These are phyloP conservation scores for Trichosporon sp. DNA, from an alignment of 1,284 basidiomycete genomes.

Conservation along the genomic window DNA sequence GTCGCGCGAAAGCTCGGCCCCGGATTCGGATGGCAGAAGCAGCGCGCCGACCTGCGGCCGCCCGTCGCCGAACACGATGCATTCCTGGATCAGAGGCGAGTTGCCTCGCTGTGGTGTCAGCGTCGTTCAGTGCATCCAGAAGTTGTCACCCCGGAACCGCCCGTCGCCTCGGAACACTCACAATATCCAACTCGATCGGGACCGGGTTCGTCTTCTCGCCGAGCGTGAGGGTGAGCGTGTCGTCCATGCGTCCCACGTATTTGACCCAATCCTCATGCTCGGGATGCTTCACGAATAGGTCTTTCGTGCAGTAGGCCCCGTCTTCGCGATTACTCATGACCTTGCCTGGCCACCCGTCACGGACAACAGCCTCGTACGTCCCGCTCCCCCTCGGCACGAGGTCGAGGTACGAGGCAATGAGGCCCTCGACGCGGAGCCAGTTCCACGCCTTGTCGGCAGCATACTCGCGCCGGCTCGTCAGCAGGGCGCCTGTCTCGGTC, in stretches of 20 bases:
- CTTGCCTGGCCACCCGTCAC: constrained; percentile 64
- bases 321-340: constrained; percentile 64
- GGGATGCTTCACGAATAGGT: constrained; percentile 62
- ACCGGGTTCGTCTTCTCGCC: constrained; percentile 66
- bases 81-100: constrained; percentile 59
- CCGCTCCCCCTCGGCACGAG: constrained; percentile 60
- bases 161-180: constrained; percentile 30
- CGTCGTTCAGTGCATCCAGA: not conserved
- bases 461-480: constrained; percentile 61
- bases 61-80: constrained; percentile 65
- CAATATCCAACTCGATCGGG: constrained; percentile 54
- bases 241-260: constrained; percentile 65
- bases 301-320: constrained; percentile 65
- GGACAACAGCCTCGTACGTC: constrained; percentile 63
- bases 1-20: constrained; percentile 55
- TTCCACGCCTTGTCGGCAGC: constrained; percentile 65
- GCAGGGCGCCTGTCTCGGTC: constrained; percentile 55
- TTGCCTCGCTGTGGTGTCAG: constrained; percentile 44
- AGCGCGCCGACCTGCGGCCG: constrained; percentile 63
- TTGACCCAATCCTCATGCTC: constrained; percentile 59
- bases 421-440: constrained; percentile 60
- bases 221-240: constrained; percentile 58
- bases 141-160: too few species aligned
- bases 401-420: constrained; percentile 58
- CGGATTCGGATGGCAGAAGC: constrained; percentile 63